Evolutionary conservation across 2,329 filamentous ascomycete genomes (phyloP), one percentile per base, ranked within the genome.

Genomic region (Diplodia sapinea): DNA sequence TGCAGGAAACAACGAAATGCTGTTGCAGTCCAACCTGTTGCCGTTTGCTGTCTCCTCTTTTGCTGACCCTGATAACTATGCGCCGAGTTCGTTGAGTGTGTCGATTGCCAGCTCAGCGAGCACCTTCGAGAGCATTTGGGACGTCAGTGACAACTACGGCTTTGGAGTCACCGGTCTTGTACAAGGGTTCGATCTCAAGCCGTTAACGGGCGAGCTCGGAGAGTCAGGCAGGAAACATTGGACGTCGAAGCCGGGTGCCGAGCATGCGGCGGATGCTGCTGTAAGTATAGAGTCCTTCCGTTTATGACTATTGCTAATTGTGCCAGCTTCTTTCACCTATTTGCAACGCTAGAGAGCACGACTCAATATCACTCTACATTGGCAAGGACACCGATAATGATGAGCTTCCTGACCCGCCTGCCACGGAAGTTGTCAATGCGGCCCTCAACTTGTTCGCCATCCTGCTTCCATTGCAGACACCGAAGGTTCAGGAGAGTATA

Each of bases 401-500:
- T 70, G 73, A 79, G 38, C 81, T 86, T 40, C 91, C 91, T 17
- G 91, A 95, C 70, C 93, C 94, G 9, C 90, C 95, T 6, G 89
- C 92, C 0, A 99, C 94, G 0, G 94, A 97, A 75, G 94, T 97
- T 31, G 92, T 98, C 69, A 97, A 99, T 75, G 89, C 94, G 74
- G 94, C 95, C 0, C 96, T 99, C 67, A 90, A 95, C 70, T 83
- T 98, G 0, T 99, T 99, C 76, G 93, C 94, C 1, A 92, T 96
- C 65, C 91, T 93, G 49, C 89, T 99, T 68, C 94, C 95, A 2
- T 83, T 97, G 11, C 96, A 96, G 55, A 91, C 92, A 0, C 86
- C 92, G 4, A 97, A 94, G 74, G 92, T 99, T 2, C 95, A 99
- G 74, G 95, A 99, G 78, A 97, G 94, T 75, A 92, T 96, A 57